Conservation (phyloP, 139 green algal species). For the Klebsormidium nitens region DNA sequence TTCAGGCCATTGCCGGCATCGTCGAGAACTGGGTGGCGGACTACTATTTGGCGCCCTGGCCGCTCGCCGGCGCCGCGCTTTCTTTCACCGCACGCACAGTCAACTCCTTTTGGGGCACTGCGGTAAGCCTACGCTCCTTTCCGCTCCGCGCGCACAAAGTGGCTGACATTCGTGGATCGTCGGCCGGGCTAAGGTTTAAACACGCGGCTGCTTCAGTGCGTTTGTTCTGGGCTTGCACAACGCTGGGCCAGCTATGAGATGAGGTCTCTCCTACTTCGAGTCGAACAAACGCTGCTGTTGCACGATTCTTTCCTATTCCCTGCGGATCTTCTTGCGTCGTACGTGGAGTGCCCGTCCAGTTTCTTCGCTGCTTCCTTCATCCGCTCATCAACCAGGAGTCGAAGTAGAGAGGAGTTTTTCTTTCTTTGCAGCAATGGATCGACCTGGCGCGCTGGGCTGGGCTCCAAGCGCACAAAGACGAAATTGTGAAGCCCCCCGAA, state of each 20-base stretch:
- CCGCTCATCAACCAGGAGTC: too few relatives aligned
- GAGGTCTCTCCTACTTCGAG: too few relatives aligned
- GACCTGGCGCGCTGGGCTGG: slow-evolving; percentile 10
- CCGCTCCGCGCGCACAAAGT: too few relatives aligned
- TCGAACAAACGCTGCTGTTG: too few relatives aligned
- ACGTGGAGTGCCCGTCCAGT: background rate
- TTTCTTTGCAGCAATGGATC: slow-evolving; percentile 36
- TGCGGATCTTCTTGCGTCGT: background rate
- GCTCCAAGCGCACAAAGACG: slow-evolving; percentile 16
- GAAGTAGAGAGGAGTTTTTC: too few relatives aligned
- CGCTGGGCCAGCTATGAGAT: too few relatives aligned
- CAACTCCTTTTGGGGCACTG: slow-evolving; percentile 36
- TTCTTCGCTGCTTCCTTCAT: background rate
- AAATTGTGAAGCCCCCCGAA: too few relatives aligned
- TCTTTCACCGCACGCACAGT: slow-evolving; percentile 21
- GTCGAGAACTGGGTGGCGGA: slow-evolving; percentile 37
- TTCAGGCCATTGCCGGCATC: slow-evolving; percentile 20
- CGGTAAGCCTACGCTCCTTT: background rate
- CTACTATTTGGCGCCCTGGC: slow-evolving; percentile 11
- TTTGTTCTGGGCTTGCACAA: background rate
- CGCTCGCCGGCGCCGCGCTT: background rate
- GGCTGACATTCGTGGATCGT: too few relatives aligned
- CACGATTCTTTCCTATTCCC: background rate
- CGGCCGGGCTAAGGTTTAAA: too few relatives aligned
- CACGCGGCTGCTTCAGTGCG: background rate